Percentiles rank a stretch among this genome's conserved stretches.
These are phyloP conservation scores for Cicer judaicum DNA, from an alignment of 306 rosid species.

Conservation along the genomic window DNA sequence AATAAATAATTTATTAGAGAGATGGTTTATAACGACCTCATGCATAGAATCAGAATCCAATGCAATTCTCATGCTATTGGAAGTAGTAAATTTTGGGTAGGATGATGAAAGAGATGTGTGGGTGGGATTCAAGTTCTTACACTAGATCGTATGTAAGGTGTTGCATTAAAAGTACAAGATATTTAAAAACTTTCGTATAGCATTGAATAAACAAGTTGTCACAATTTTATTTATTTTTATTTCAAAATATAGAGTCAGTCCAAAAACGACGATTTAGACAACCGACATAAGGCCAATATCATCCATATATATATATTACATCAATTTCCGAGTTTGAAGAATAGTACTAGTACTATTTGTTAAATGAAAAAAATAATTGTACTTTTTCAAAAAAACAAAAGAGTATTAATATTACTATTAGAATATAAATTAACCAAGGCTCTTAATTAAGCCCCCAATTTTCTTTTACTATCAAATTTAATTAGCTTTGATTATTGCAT, in stretches of 20 bases:
- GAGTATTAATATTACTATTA: neutral
- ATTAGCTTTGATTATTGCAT: neutral
- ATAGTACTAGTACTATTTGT: neutral
- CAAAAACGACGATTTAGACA: constrained; percentile 24
- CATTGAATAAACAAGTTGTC: constrained; percentile 16
- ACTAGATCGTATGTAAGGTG: neutral
- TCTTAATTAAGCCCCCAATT: constrained; percentile 12
- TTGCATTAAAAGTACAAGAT: constrained; percentile 7
- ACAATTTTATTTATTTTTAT: neutral
- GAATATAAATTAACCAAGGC: neutral
- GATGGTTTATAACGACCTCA: constrained; percentile 26
- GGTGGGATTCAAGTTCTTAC: neutral
- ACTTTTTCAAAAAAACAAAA: too few relatives aligned
- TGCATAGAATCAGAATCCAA: constrained; percentile 38
- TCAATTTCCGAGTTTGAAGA: constrained; percentile 31
- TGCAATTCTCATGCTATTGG: constrained; percentile 9
- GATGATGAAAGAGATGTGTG: constrained; percentile 19
- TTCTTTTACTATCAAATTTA: neutral
- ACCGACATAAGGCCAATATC: constrained; percentile 37
- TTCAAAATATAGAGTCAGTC: neutral
- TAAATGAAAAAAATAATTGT: too few relatives aligned
- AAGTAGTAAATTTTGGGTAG: constrained; percentile 15
- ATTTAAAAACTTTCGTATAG: neutral
- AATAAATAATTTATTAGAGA: constrained; percentile 32
- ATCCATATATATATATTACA: constrained; percentile 4